Evolutionary conservation across 148 eudicot genomes (phyloP).

Genomic region (Silene latifolia): DNA sequence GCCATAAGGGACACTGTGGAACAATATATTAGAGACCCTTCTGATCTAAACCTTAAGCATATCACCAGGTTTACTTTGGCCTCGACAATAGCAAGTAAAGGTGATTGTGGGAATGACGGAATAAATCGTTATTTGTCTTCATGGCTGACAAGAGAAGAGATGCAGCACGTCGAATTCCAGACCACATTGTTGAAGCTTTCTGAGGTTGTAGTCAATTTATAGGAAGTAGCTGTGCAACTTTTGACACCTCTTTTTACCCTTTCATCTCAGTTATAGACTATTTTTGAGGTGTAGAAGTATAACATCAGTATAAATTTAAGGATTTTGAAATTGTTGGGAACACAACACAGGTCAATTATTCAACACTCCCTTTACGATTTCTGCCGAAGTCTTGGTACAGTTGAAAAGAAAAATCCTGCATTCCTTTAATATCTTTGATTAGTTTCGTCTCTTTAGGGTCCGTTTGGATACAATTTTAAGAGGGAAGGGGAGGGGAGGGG

Average conservation of each 20-base stretch:
- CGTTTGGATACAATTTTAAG: no score
- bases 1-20: conserved; percentile 58
- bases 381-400: no score
- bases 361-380: neutral
- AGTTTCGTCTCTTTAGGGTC: no score
- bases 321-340: neutral
- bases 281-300: neutral
- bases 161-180: conserved; percentile 47
- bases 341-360: neutral
- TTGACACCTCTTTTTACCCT: neutral
- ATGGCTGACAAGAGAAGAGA: conserved; percentile 71
- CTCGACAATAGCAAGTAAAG: conserved; percentile 29
- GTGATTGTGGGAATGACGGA: conserved; percentile 30
- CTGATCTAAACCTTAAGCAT: conserved; percentile 53
- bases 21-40: conserved; percentile 57
- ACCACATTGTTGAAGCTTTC: conserved; percentile 50
- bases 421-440: no score
- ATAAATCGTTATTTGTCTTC: conserved; percentile 51
- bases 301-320: neutral
- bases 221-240: conserved; percentile 1
- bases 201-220: conserved; percentile 23
- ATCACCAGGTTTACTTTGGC: conserved; percentile 50
- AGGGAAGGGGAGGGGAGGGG: no score
- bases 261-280: conserved; percentile 2
- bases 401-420: no score